Percentiles rank a stretch among this genome's conserved stretches.
Evolutionary conservation across 352 stramenopile species (phyloP).

Genomic region (Phytophthora constricta): DNA sequence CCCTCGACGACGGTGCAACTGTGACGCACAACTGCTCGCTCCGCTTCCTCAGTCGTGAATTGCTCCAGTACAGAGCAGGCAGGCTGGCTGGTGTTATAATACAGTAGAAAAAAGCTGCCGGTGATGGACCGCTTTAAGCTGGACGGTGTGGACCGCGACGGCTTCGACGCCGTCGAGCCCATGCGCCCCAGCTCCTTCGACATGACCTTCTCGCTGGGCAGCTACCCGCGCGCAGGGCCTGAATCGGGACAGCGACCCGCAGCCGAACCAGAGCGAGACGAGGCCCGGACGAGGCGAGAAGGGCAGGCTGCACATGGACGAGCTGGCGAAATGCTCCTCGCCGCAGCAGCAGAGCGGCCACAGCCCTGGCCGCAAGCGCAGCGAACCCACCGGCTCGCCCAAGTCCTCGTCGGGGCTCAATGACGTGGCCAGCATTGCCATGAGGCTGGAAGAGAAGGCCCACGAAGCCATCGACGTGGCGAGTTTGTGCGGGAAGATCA

Average conservation of each 20-base stretch:
- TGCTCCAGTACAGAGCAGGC: not conserved
- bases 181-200: constrained; percentile 90
- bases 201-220: constrained; percentile 85
- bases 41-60: not conserved
- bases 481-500: constrained; percentile 61
- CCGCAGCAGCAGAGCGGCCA: constrained; percentile 26
- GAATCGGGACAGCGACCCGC: constrained; percentile 33
- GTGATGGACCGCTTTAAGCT: constrained; percentile 85
- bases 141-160: constrained; percentile 78
- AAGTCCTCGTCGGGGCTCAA: constrained; percentile 39
- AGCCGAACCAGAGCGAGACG: constrained; percentile 31
- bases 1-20: no score
- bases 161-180: constrained; percentile 82
- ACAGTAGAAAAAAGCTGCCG: no score
- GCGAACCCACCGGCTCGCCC: constrained; percentile 32
- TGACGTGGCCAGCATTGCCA: constrained; percentile 59
- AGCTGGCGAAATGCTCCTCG: constrained; percentile 31
- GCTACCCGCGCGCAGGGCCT: constrained; percentile 43
- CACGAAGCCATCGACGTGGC: constrained; percentile 70
- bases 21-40: no score
- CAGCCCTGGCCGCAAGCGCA: constrained; percentile 10
- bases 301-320: constrained; percentile 54
- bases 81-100: not conserved
- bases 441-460: constrained; percentile 75
- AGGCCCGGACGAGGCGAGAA: constrained; percentile 44